Evolutionary conservation across 495 filamentous ascomycete genomes (phyloP), one percentile per base, ranked within the genome.

Genomic region (Hypomontagnella monticulosa): DNA sequence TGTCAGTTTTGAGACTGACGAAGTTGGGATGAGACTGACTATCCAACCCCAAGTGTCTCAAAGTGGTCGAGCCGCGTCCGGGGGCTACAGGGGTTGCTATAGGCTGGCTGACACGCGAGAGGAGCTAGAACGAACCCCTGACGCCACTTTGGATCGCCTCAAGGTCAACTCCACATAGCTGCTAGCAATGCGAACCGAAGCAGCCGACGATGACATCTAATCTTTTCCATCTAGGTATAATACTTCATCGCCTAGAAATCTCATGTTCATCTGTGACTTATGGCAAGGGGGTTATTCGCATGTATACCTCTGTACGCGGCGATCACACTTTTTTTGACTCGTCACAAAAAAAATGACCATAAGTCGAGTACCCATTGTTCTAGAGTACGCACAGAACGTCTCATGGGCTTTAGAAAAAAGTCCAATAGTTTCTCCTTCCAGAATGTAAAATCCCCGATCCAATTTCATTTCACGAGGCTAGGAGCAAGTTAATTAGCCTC

Each of bases 11-110:
- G 63, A 71, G 70, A 68, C 53, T 14, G 57, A 60, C 4, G 40
- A 68, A 67, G 64, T 67, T 57, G 57, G 61, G 71, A 73, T 71
- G 71, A 73, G 71, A 73, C 71, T 41, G 68, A 58, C 63, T 60
- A 73, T 73, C 71, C 61, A 48, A 71, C 67, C 49, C 54, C 32
- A 51, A 63, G 51, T 61, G 68, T 73, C 67, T 68, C 71, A 71
- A 41, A 20, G 50, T 68, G 61, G 30, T 63, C 68, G 61, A 71
- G 68, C 67, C 71, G 61, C 67, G 56, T 63, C 60, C 32, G 48
- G 56, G 59, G 66, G 58, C 16, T 44, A 15, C 64, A 59, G 64
- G 69, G 66, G 53, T 56, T 14, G 34, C 61, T 43, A 61, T 69
- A 52, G 66, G 60, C 8, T 18, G 11, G 4, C 12, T 44, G 23